Percentiles rank a stretch among this genome's conserved stretches.
Evolutionary conservation across 805 yeast genomes (phyloP).

Genomic region (Suhomyces faveliae): DNA sequence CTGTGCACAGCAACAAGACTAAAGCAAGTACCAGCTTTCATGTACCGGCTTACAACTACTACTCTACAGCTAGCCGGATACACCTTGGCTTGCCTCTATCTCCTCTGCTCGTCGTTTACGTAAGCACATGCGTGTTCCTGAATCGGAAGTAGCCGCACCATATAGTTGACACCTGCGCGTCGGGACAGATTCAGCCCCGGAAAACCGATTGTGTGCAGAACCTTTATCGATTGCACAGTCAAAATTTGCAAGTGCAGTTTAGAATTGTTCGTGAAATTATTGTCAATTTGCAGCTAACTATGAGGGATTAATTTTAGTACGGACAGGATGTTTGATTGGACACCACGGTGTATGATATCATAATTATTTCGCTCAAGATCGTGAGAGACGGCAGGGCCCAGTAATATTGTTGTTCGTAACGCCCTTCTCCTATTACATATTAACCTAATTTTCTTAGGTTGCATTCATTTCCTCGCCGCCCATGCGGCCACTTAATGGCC

Average conservation of each 20-base stretch:
- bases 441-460: not conserved
- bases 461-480: not conserved
- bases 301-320: slow-evolving; percentile 1
- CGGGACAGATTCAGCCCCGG: not conserved
- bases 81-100: not conserved
- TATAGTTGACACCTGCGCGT: not conserved
- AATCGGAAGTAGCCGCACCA: not conserved
- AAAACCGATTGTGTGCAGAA: not conserved
- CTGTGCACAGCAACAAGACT: not conserved
- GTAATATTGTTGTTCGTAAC: not conserved
- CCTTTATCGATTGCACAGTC: not conserved
- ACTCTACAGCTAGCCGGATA: not conserved
- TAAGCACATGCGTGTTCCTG: not conserved
- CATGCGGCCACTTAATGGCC: not conserved
- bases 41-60: not conserved
- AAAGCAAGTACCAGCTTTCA: not conserved
- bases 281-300: slow-evolving; percentile 1
- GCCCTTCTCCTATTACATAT: not conserved
- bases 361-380: not conserved
- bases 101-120: not conserved
- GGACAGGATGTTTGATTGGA: slow-evolving; percentile 1
- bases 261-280: not conserved
- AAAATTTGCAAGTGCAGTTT: not conserved
- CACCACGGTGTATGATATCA: not conserved
- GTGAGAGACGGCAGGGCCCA: not conserved